phyloP scores from a whole-genome alignment of 768 basidiomycete genomes.

The Lentinula boryana region DNA sequence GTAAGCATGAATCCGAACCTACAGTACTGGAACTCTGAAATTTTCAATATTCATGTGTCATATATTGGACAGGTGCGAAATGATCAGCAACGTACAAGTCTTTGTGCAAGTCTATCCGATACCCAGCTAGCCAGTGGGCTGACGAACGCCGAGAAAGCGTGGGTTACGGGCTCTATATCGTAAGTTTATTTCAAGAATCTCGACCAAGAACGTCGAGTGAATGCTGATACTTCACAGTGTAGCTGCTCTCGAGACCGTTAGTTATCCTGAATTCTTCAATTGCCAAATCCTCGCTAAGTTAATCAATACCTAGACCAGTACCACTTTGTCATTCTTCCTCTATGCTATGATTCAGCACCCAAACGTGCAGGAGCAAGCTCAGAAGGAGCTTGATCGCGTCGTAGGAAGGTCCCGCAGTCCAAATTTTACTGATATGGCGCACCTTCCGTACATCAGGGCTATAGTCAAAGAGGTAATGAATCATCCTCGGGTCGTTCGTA shows the following conservation, averaged over 20 bases:
- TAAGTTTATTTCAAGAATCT: background rate
- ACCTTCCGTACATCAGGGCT: background rate
- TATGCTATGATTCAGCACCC: slow-evolving; percentile 1
- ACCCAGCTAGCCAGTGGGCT: background rate
- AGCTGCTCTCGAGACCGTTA: background rate
- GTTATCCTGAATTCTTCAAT: background rate
- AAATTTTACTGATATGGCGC: slow-evolving; percentile 1
- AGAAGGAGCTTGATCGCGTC: slow-evolving; percentile 1
- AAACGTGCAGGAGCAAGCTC: background rate
- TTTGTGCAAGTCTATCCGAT: background rate
- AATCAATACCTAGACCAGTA: background rate
- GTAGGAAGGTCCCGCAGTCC: background rate
- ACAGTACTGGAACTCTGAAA: background rate
- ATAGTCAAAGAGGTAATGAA: slow-evolving; percentile 2
- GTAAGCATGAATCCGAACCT: background rate
- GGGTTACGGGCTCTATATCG: background rate
- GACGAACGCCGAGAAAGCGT: background rate
- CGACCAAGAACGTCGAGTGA: background rate
- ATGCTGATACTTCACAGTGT: background rate
- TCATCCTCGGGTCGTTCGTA: background rate
- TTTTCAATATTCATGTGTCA: background rate
- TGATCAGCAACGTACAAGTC: background rate
- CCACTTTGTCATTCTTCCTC: background rate
- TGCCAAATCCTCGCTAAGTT: background rate
- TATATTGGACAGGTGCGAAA: background rate